A percentile compares a stretch with the other conserved stretches of the same genome.
These are phyloP conservation scores for Yamadazyma epiphylla DNA, from an alignment of 1,139 yeast species.

Conservation along the genomic window DNA sequence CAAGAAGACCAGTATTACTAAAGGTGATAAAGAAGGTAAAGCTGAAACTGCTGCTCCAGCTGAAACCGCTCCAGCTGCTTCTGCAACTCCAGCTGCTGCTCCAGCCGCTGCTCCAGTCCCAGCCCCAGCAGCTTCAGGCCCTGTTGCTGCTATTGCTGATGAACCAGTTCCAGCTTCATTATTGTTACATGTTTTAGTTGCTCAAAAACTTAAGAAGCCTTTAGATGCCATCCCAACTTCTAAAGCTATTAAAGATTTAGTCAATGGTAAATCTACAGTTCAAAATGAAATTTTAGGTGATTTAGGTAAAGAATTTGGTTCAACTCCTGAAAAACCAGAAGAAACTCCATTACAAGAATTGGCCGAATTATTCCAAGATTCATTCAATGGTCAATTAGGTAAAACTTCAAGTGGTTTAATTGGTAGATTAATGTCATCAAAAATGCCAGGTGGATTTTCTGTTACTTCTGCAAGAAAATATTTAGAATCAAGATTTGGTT, in stretches of 20 bases:
- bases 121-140: slow-evolving; percentile 61
- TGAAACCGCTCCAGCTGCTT: slow-evolving; percentile 39
- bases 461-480: slow-evolving; percentile 88
- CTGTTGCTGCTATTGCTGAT: slow-evolving; percentile 81
- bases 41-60: slow-evolving; percentile 29
- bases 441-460: slow-evolving; percentile 99
- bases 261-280: slow-evolving; percentile 96
- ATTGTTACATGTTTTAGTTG: slow-evolving; percentile 84
- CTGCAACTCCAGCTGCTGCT: slow-evolving; percentile 49
- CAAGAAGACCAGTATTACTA: slow-evolving; percentile 27
- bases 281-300: slow-evolving; percentile 98
- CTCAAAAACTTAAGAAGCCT: slow-evolving; percentile 91
- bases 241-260: slow-evolving; percentile 94
- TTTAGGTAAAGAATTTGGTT: slow-evolving; percentile 94
- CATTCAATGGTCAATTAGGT: slow-evolving; percentile 85
- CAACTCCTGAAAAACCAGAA: slow-evolving; percentile 98
- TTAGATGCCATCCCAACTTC: slow-evolving; percentile 81
- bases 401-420: slow-evolving; percentile 87
- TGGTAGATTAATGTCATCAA: slow-evolving; percentile 88
- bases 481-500: slow-evolving; percentile 86
- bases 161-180: slow-evolving; percentile 84
- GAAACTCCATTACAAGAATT: slow-evolving; percentile 94
- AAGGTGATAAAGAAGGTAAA: slow-evolving; percentile 11
- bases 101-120: slow-evolving; percentile 61
- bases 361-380: slow-evolving; percentile 91